These are phyloP conservation scores for Trichosporon sp. DNA, from an alignment of 1,284 basidiomycete genomes.

Conservation along the genomic window DNA sequence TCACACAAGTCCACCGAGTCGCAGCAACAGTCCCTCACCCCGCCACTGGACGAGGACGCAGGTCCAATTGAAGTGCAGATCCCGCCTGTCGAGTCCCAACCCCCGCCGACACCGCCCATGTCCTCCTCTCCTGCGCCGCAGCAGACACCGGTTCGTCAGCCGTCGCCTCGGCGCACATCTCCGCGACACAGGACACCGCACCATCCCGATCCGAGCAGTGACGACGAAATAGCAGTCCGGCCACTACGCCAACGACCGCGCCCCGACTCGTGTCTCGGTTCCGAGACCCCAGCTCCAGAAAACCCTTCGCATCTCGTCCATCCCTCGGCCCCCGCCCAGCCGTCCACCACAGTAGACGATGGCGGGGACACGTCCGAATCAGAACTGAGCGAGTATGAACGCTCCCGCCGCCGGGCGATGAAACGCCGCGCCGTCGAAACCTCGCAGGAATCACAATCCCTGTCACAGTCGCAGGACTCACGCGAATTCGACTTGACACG, in stretches of 20 bases:
- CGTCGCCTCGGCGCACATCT: not conserved
- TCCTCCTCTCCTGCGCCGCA: not conserved
- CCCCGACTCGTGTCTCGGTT: not conserved
- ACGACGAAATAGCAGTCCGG: conserved; percentile 3
- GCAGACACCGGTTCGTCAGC: not conserved
- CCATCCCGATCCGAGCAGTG: not conserved
- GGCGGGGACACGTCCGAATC: conserved; percentile 29
- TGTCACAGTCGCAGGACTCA: conserved; percentile 31
- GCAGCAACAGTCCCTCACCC: conserved; percentile 1
- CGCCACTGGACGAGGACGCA: not conserved
- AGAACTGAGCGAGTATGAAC: conserved; percentile 39
- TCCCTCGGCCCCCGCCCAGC: too few species aligned
- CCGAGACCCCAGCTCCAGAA: not conserved
- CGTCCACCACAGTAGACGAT: not conserved
- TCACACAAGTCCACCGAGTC: not conserved
- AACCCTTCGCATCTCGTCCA: too few species aligned
- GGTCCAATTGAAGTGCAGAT: not conserved
- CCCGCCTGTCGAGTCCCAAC: not conserved
- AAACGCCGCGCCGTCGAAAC: not conserved
- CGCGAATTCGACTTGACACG: conserved; percentile 17
- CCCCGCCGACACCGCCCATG: conserved; percentile 10
- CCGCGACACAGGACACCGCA: not conserved
- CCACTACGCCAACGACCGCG: not conserved
- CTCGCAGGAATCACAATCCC: conserved; percentile 21
- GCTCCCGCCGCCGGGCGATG: conserved; percentile 24